Base-by-base conservation (phyloP, 192 early-diverging fungal species). In the Linnemannia schmuckeri region DNA sequence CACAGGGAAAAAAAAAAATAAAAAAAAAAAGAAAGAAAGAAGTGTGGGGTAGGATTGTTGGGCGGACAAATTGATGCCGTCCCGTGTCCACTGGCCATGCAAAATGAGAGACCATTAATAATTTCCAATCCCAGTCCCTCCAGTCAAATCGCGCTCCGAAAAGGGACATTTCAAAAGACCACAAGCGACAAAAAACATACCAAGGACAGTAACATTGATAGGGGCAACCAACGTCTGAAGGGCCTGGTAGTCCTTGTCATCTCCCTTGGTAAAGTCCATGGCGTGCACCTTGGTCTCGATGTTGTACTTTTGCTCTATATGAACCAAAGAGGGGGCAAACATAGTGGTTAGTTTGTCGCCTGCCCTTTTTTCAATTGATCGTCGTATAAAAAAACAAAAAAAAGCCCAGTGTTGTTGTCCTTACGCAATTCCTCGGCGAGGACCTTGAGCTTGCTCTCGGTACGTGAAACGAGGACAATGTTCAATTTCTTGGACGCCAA, bases 401-500 rank as follows among this genome's bases (percentile, higher is more conserved):
- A 10, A 6, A 27, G n/a, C n/a, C 55, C n/a, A 1, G 0, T 10
- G n/a, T 66, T 0, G 24, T 35, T 8, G 27, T 66, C 5, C 90
- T 71, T 89, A 93, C 93, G 81, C 30, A 96, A 85, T 76, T 98
- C 96, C 12, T 88, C 83, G 8, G 93, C 94, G 76, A 97, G 89
- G 37, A 81, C 88, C 44, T 96, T 93, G 77, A 99, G 91, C 88
- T 99, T 99, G 42, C 91, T 90, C 77, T 88, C 84, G 55, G 94
- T 96, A 72, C 98, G 95, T 68, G 96, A 95, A 46, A 98, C 89
- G 49, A 99, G 87, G 42, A 98, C 81, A 40, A 98, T 66, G 81
- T 98, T 98, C 92, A 97, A 94, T 82, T 93, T 93, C 30, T 93
- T 93, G 72, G 93, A 90, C 44, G 97, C 97, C 44, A 99, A 90